Evolutionary conservation across 176 grass and related monocot genomes (phyloP).

Genomic region (Carex parvula): DNA sequence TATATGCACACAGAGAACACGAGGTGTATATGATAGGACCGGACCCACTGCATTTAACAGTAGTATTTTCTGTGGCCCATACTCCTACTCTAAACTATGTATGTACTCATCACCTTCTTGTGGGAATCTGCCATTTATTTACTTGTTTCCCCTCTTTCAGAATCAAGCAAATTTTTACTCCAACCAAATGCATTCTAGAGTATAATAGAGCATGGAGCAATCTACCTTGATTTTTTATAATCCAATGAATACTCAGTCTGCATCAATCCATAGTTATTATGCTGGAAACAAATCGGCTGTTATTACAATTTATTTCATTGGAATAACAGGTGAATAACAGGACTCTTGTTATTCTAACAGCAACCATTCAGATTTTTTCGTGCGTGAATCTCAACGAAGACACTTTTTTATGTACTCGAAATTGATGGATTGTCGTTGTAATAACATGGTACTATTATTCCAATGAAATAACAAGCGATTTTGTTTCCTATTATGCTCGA

Average conservation of each 20-base stretch:
- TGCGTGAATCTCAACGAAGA: too few species aligned
- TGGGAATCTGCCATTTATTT: background rate
- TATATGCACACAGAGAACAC: conserved; percentile 27
- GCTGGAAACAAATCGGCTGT: background rate
- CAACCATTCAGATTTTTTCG: too few species aligned
- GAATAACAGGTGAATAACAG: too few species aligned
- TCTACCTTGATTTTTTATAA: background rate
- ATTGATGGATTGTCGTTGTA: too few species aligned
- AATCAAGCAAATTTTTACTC: background rate
- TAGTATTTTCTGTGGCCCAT: conserved; percentile 9
- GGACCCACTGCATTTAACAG: background rate
- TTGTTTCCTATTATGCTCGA: too few species aligned
- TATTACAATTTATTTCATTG: too few species aligned
- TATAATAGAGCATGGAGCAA: too few species aligned
- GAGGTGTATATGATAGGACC: conserved; percentile 20
- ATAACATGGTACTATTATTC: too few species aligned
- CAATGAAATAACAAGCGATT: too few species aligned
- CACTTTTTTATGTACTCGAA: too few species aligned
- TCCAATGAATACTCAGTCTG: background rate
- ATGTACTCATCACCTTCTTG: background rate
- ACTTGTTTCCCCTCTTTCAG: background rate
- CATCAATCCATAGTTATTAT: background rate
- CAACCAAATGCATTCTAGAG: too few species aligned
- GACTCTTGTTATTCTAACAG: too few species aligned
- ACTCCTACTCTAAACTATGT: background rate